Conservation (phyloP, 805 yeast genomes). For the Monosporozyma aerobia region DNA sequence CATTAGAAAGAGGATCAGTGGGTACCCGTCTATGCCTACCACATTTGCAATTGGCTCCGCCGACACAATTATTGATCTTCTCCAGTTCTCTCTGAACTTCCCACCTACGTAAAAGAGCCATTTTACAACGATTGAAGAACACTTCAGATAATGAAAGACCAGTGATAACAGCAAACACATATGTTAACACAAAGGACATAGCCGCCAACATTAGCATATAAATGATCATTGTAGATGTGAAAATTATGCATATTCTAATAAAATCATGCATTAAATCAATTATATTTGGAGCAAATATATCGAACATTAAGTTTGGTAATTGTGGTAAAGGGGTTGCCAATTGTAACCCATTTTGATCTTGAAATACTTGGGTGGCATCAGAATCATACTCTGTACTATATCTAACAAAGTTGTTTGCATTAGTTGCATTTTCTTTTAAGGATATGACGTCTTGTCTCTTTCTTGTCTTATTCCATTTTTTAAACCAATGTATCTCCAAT, state of each 20-base stretch:
- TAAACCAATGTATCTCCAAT: conserved; percentile 58
- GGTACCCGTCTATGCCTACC: conserved; percentile 15
- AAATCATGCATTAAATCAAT: conserved; percentile 35
- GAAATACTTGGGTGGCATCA: conserved; percentile 6
- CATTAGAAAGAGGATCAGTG: neutral
- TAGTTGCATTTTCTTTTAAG: neutral
- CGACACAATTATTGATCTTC: conserved; percentile 22
- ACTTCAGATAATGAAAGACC: conserved; percentile 68
- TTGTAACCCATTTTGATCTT: conserved; percentile 31
- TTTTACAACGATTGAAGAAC: conserved; percentile 46
- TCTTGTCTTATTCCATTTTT: conserved; percentile 28
- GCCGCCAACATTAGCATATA: conserved; percentile 72
- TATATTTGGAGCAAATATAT: conserved; percentile 23
- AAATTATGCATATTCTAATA: conserved; percentile 46
- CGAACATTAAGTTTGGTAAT: conserved; percentile 23
- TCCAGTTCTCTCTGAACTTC: conserved; percentile 24
- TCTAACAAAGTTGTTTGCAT: neutral
- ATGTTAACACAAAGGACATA: conserved; percentile 58
- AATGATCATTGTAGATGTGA: conserved; percentile 56
- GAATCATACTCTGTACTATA: neutral
- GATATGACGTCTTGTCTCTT: conserved; percentile 3
- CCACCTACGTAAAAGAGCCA: conserved; percentile 27
- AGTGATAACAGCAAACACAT: conserved; percentile 63
- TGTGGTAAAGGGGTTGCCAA: conserved; percentile 22
- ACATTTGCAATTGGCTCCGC: conserved; percentile 22